phyloP scores from a whole-genome alignment of 371 early-diverging fungal species.

The Rhizopus microsporus region DNA sequence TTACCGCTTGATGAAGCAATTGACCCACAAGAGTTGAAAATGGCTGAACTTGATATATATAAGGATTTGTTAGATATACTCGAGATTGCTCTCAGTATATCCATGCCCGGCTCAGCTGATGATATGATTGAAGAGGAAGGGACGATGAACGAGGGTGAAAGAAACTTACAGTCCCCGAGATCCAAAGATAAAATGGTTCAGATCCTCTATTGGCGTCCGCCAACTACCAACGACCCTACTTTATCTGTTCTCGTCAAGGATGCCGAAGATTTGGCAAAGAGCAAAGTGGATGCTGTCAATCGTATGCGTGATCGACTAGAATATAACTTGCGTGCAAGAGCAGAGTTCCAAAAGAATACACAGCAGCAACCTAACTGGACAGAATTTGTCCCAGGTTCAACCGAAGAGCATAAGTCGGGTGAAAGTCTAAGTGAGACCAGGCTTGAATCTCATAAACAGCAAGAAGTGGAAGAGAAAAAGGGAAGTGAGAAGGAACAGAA shows the following conservation, averaged over 20 bases:
- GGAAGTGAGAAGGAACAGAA: slow-evolving; percentile 1
- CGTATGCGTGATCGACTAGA: slow-evolving; percentile 51
- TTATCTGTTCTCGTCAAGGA: slow-evolving; percentile 31
- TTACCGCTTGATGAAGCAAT: slow-evolving; percentile 27
- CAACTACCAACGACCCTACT: slow-evolving; percentile 36
- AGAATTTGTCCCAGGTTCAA: slow-evolving; percentile 35
- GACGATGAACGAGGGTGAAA: background rate
- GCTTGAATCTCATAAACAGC: background rate
- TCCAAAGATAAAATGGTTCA: slow-evolving; percentile 59
- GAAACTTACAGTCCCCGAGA: slow-evolving; percentile 24
- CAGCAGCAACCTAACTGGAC: slow-evolving; percentile 41
- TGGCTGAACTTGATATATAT: slow-evolving; percentile 29
- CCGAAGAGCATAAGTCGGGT: slow-evolving; percentile 2
- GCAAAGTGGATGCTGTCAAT: slow-evolving; percentile 50
- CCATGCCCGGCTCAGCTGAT: slow-evolving; percentile 51
- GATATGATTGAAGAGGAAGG: slow-evolving; percentile 12
- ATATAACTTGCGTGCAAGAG: slow-evolving; percentile 42
- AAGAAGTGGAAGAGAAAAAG: background rate
- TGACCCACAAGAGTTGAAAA: slow-evolving; percentile 25
- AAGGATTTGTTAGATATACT: slow-evolving; percentile 42
- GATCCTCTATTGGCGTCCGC: slow-evolving; percentile 60
- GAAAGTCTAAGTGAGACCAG: background rate
- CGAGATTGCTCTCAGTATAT: slow-evolving; percentile 53
- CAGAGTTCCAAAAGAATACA: slow-evolving; percentile 41
- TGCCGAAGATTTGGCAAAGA: slow-evolving; percentile 32